phyloP scores from a whole-genome alignment of 352 stramenopile genomes.

The Phytophthora hybrid region DNA sequence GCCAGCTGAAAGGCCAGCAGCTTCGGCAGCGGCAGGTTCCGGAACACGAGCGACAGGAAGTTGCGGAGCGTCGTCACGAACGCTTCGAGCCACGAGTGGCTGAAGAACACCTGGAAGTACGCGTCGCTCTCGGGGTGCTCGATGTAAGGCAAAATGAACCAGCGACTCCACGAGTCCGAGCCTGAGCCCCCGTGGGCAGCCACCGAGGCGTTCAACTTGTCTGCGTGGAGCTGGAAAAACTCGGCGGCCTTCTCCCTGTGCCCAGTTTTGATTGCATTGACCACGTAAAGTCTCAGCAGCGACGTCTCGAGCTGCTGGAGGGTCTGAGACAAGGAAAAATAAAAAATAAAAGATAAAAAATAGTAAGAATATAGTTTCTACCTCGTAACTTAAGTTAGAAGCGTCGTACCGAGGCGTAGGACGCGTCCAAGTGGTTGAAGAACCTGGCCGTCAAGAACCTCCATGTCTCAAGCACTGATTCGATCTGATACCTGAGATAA shows the following conservation, averaged over 20 bases:
- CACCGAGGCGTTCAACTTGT: slow-evolving; percentile 67
- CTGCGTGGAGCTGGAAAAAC: slow-evolving; percentile 78
- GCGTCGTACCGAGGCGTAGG: slow-evolving; percentile 60
- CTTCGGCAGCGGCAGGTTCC: slow-evolving; percentile 76
- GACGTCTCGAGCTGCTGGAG: slow-evolving; percentile 73
- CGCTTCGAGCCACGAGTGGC: slow-evolving; percentile 72
- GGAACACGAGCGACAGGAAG: slow-evolving; percentile 82
- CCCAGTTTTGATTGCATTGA: slow-evolving; percentile 78
- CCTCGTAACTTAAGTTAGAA: neutral
- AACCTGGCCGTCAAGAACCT: slow-evolving; percentile 82
- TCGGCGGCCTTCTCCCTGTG: slow-evolving; percentile 75
- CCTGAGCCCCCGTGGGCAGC: slow-evolving; percentile 24
- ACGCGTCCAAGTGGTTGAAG: slow-evolving; percentile 81
- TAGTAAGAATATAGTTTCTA: slow-evolving; percentile 1
- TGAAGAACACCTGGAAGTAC: slow-evolving; percentile 84
- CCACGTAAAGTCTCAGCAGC: slow-evolving; percentile 76
- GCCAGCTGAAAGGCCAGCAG: slow-evolving; percentile 80
- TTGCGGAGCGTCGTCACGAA: slow-evolving; percentile 84
- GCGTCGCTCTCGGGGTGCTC: slow-evolving; percentile 73
- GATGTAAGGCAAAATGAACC: slow-evolving; percentile 87
- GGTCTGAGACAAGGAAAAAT: slow-evolving; percentile 45
- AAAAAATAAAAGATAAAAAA: neutral
- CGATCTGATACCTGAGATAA: slow-evolving; percentile 70
- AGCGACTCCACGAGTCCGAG: slow-evolving; percentile 73
- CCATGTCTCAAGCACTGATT: slow-evolving; percentile 82